These are phyloP conservation scores for Angomonas ambiguus DNA, from an alignment of 208 protist genomes.

Conservation along the genomic window DNA sequence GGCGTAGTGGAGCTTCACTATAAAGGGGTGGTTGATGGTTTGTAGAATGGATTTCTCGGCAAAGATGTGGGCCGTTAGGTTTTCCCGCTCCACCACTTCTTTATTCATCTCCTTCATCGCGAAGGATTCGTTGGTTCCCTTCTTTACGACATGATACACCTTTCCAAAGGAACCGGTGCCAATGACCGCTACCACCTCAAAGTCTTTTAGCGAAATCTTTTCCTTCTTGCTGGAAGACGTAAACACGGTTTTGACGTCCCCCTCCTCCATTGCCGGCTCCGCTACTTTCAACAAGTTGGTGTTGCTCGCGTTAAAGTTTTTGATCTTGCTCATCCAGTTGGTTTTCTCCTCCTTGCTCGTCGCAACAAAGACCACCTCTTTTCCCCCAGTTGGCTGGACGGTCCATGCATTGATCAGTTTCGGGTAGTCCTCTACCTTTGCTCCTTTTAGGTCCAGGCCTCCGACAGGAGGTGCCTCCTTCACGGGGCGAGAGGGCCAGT, in stretches of 20 bases:
- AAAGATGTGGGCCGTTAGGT: constrained; percentile 69
- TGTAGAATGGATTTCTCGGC: constrained; percentile 91
- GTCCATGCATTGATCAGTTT: constrained; percentile 20
- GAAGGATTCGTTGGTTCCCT: constrained; percentile 72
- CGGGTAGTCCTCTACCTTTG: constrained; percentile 22
- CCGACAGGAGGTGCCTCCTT: constrained; percentile 18
- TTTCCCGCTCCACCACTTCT: constrained; percentile 45
- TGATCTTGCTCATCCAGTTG: constrained; percentile 36
- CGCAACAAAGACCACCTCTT: constrained; percentile 26
- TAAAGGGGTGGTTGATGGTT: constrained; percentile 93
- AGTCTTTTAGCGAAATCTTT: constrained; percentile 85
- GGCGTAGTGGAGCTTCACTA: constrained; percentile 94
- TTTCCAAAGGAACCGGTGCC: constrained; percentile 91
- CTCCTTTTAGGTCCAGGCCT: constrained; percentile 45
- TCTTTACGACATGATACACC: constrained; percentile 90
- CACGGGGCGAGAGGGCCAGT: constrained; percentile 52
- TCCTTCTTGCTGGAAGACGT: constrained; percentile 13
- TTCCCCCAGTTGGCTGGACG: constrained; percentile 18
- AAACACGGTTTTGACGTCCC: constrained; percentile 27
- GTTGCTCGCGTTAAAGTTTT: constrained; percentile 25
- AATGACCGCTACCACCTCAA: constrained; percentile 81
- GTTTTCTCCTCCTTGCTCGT: constrained; percentile 32
- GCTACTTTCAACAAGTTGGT: constrained; percentile 16
- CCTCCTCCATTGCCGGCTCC: constrained; percentile 24
- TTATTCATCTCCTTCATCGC: constrained; percentile 92